Percentiles rank a stretch among this genome's conserved stretches.
Conservation (phyloP, 768 basidiomycete species). For the Pleurotus eryngii region DNA sequence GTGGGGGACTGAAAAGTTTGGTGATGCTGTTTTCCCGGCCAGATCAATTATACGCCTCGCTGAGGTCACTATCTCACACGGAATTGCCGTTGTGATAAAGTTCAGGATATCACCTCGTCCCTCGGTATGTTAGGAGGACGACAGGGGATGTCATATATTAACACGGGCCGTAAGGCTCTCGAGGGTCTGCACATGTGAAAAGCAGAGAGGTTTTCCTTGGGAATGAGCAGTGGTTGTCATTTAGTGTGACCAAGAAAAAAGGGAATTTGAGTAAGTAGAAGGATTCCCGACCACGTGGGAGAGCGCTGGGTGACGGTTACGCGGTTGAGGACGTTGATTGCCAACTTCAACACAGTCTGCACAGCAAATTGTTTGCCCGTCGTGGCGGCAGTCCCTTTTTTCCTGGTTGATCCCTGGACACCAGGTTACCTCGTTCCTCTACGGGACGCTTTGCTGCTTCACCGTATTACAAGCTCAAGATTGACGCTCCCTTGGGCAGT, state of each 20-base stretch:
- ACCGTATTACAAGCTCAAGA: not conserved
- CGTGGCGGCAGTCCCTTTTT: not conserved
- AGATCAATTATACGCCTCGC: no score
- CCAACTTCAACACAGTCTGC: conserved; percentile 2
- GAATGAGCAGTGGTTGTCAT: no score
- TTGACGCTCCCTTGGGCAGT: not conserved
- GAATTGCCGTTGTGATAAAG: not conserved
- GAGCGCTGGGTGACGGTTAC: not conserved
- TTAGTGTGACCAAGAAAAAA: not conserved
- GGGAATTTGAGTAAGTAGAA: not conserved
- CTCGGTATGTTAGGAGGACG: no score
- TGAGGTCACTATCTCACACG: not conserved
- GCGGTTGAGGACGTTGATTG: conserved; percentile 5
- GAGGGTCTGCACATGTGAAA: no score
- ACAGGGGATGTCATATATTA: no score
- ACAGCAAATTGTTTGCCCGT: not conserved
- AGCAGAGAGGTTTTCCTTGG: no score
- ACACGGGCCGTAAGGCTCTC: no score
- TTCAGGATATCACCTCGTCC: not conserved
- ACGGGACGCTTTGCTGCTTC: not conserved
- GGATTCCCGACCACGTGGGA: conserved; percentile 4
- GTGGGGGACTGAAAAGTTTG: not conserved
- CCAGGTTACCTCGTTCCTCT: not conserved
- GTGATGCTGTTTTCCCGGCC: not conserved
- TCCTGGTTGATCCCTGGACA: not conserved